A percentile compares a stretch with the other conserved stretches of the same genome.
Conservation (phyloP, 2,329 filamentous ascomycete species). For the Fusarium continuum region DNA sequence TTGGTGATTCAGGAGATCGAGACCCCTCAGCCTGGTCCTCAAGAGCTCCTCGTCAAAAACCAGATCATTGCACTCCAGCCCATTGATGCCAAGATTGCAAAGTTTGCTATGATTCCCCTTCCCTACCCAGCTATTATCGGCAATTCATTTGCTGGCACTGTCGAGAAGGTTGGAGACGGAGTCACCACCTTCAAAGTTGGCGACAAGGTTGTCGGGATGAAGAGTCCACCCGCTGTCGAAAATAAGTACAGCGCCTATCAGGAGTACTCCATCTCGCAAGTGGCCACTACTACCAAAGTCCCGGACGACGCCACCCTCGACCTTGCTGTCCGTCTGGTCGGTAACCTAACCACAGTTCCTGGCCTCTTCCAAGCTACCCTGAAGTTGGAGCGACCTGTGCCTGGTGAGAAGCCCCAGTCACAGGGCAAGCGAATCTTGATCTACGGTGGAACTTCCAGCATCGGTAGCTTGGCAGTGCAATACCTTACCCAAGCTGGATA, state of each 20-base stretch:
- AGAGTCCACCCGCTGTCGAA: conserved; percentile 25
- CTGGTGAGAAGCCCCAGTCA: neutral
- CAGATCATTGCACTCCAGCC: conserved; percentile 31
- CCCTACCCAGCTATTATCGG: conserved; percentile 27
- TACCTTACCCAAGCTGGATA: conserved; percentile 33
- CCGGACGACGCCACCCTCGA: conserved; percentile 7
- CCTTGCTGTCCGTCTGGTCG: conserved; percentile 27
- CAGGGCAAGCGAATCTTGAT: conserved; percentile 24
- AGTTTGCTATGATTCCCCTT: conserved; percentile 30
- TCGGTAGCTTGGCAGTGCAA: conserved; percentile 27
- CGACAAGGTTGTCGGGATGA: conserved; percentile 28
- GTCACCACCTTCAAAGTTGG: conserved; percentile 23
- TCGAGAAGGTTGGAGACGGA: conserved; percentile 8
- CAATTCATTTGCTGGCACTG: conserved; percentile 27
- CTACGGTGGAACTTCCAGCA: conserved; percentile 32
- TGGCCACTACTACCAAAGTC: conserved; percentile 21
- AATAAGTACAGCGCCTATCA: conserved; percentile 33
- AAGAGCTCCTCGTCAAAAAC: conserved; percentile 34
- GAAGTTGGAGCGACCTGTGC: conserved; percentile 19
- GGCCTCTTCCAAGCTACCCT: conserved; percentile 29
- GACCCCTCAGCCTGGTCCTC: conserved; percentile 26
- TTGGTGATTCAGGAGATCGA: conserved; percentile 22
- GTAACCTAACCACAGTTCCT: conserved; percentile 29
- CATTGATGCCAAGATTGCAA: conserved; percentile 34
- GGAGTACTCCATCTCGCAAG: conserved; percentile 11